Percentiles rank a stretch among this genome's conserved stretches.
These are phyloP conservation scores for Mortierella sp. DNA, from an alignment of 371 early-diverging fungal genomes.

Conservation along the genomic window DNA sequence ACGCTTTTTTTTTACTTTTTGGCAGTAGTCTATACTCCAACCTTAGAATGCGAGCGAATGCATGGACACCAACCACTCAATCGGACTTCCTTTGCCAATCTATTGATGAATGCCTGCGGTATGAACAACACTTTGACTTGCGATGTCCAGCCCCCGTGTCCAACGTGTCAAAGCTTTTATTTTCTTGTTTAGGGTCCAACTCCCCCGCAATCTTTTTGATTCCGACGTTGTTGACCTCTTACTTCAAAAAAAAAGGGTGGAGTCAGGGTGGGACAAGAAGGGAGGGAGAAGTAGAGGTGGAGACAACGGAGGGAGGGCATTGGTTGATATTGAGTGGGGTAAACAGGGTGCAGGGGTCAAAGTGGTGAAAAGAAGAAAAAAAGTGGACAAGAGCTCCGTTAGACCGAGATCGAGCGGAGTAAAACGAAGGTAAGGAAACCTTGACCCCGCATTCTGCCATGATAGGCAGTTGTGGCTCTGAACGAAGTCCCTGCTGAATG, in stretches of 20 bases:
- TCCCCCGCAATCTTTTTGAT: conserved; percentile 3
- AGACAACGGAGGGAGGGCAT: conserved; percentile 2
- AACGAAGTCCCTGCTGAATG: background rate
- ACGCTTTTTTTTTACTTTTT: too few species aligned
- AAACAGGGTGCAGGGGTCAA: background rate
- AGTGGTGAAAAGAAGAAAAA: conserved; percentile 1
- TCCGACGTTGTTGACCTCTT: background rate
- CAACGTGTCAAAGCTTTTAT: too few species aligned
- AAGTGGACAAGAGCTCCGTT: background rate
- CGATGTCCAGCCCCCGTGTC: too few species aligned
- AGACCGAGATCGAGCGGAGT: conserved; percentile 12
- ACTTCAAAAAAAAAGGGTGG: background rate
- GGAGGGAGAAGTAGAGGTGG: conserved; percentile 8
- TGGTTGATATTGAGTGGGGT: background rate
- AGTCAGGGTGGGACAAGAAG: background rate
- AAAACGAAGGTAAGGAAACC: conserved; percentile 8
- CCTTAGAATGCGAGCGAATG: too few species aligned
- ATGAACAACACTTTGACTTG: too few species aligned
- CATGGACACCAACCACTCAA: too few species aligned
- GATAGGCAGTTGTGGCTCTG: conserved; percentile 10
- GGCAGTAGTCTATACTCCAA: too few species aligned
- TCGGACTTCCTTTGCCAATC: too few species aligned
- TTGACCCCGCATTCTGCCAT: conserved; percentile 34
- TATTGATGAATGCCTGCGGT: too few species aligned
- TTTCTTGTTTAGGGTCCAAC: background rate